Evolutionary conservation across 345 rosid genomes (phyloP), one percentile per base, ranked within the genome.

Genomic region (Mercurialis annua): DNA sequence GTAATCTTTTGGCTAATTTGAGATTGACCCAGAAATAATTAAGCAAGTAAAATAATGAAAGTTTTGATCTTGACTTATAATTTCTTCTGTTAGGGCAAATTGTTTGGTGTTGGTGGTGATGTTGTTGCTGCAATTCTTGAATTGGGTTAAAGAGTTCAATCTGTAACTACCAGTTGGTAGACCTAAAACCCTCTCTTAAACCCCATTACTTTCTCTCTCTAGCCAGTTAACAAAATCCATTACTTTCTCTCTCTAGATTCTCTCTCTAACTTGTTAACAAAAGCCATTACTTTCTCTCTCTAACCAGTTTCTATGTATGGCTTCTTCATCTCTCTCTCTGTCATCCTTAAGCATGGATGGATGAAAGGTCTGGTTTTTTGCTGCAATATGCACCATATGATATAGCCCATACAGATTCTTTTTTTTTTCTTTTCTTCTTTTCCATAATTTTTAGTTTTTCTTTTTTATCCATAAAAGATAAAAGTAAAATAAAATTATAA

Each of bases 91-190:
- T 66, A 70, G 36, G 66, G 65, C 48, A 71, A n/a, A 49, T 51
- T 66, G 72, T 30, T 76, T 67, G 49, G 51, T 36, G 43, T 61
- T 33, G 23, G 42, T 67, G 43, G 47, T 53, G 64, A 17, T 67
- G 42, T 21, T 61, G 73, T 48, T 68, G 68, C 15, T 70, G 64
- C 8, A 62, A 71, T 69, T 26, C 18, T 64, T 63, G 20, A 24
- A 36, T 56, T 48, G 68, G 62, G 20, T 90, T 82, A 72, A 81
- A 79, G 84, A 78, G 84, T 79, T 84, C 85, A 77, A 84, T 90
- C 90, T 74, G 78, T 85, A 77, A 87, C 87, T 27, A 93, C 91
- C 90, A 91, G 99, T 87, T 85, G 97, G 99, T 89, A 67, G 92
- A 92, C 89, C 97, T 93, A 89, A 91, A 87, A 77, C 81, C 82